phyloP scores from a whole-genome alignment of 805 yeast species.

The Nakazawaea wickerhamii region DNA sequence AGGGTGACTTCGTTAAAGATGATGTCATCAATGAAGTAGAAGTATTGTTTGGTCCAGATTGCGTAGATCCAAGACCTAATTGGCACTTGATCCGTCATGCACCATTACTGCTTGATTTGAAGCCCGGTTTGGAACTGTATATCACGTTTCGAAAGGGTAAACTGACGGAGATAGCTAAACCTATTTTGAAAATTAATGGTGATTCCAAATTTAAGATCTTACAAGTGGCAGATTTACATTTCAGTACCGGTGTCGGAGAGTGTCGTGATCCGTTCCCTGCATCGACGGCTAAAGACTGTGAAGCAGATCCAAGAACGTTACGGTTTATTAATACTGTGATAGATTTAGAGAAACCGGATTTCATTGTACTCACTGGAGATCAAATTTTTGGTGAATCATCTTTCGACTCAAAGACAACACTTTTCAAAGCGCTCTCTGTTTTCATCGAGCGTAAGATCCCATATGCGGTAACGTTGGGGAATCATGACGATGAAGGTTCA shows the following conservation, averaged over 20 bases:
- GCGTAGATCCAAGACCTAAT: slow-evolving; percentile 69
- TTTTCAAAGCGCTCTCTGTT: slow-evolving; percentile 73
- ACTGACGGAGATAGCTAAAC: slow-evolving; percentile 16
- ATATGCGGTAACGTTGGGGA: slow-evolving; percentile 82
- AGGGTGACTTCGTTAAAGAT: slow-evolving; percentile 31
- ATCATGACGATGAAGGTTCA: slow-evolving; percentile 90
- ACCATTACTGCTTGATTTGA: slow-evolving; percentile 17
- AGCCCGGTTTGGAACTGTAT: slow-evolving; percentile 11
- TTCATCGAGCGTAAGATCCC: slow-evolving; percentile 67
- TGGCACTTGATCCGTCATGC: slow-evolving; percentile 42
- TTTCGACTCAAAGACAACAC: slow-evolving; percentile 77
- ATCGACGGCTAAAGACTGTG: slow-evolving; percentile 43
- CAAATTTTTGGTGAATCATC: slow-evolving; percentile 77
- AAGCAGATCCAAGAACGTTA: slow-evolving; percentile 73
- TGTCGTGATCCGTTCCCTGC: slow-evolving; percentile 69
- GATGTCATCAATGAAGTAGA: slow-evolving; percentile 53
- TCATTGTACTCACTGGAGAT: slow-evolving; percentile 88
- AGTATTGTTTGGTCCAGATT: slow-evolving; percentile 65
- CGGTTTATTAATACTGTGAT: slow-evolving; percentile 56
- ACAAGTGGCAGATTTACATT: slow-evolving; percentile 90
- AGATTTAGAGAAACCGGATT: slow-evolving; percentile 74
- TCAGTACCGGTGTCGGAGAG: slow-evolving; percentile 74
- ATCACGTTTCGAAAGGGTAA: slow-evolving; percentile 14
- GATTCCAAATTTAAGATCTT: slow-evolving; percentile 65
- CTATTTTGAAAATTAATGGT: slow-evolving; percentile 30